Evolutionary conservation across 345 rosid species (phyloP).

Genomic region (Raphanus raphanistrum): DNA sequence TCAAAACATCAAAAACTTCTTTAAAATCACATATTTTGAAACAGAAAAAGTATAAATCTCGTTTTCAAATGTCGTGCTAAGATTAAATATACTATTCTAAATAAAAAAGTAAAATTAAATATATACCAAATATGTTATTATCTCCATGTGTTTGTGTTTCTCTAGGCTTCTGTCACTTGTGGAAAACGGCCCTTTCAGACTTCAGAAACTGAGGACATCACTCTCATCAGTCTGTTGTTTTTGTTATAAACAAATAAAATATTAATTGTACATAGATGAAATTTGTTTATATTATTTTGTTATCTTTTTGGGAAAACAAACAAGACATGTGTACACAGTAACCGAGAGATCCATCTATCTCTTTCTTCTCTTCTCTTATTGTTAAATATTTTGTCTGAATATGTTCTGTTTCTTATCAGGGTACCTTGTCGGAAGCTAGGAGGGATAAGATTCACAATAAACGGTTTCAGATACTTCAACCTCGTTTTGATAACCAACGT

Average conservation of each 20-base stretch:
- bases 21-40: too few species aligned
- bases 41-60: too few species aligned
- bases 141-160: constrained; percentile 11
- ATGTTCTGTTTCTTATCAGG: constrained; percentile 41
- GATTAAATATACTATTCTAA: too few species aligned
- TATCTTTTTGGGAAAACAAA: constrained; percentile 35
- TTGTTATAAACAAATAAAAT: background rate
- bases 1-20: too few species aligned
- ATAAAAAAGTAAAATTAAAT: too few species aligned
- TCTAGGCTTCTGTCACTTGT: constrained; percentile 17
- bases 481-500: constrained; percentile 83
- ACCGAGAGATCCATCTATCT: constrained; percentile 9
- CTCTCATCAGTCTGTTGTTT: constrained; percentile 7
- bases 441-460: constrained; percentile 82
- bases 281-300: background rate
- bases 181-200: constrained; percentile 3
- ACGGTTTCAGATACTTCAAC: constrained; percentile 98
- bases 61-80: too few species aligned
- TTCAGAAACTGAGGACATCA: constrained; percentile 22
- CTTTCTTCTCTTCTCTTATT: constrained; percentile 11
- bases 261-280: background rate
- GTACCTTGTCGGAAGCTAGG: constrained; percentile 89
- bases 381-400: constrained; percentile 7
- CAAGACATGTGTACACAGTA: constrained; percentile 12
- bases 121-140: background rate